These are phyloP conservation scores for Ilyonectria destructans DNA, from an alignment of 2,329 filamentous ascomycete genomes.

Conservation along the genomic window DNA sequence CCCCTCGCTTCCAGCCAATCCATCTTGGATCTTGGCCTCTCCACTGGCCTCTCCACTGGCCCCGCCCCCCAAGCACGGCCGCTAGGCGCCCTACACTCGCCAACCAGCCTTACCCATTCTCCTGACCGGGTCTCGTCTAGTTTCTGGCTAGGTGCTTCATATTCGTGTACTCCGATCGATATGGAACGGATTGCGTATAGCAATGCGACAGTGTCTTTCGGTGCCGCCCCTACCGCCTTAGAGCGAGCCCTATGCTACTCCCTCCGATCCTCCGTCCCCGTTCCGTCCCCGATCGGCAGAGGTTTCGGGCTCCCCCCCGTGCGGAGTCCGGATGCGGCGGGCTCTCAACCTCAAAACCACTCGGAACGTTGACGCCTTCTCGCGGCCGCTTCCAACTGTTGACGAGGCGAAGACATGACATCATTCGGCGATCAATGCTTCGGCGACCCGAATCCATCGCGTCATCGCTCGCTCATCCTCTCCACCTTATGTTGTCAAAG, in stretches of 20 bases:
- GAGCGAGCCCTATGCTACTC: neutral
- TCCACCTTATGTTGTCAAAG: neutral
- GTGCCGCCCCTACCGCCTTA: neutral
- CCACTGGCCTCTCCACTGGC: neutral
- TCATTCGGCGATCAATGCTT: slow-evolving; percentile 6
- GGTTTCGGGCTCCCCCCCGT: neutral
- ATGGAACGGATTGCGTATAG: neutral
- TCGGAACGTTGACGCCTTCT: neutral
- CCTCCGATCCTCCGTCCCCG: slow-evolving; percentile 17
- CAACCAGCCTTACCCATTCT: slow-evolving; percentile 2
- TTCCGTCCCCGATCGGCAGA: slow-evolving; percentile 27
- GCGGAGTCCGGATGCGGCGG: slow-evolving; percentile 7
- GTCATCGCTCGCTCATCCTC: neutral
- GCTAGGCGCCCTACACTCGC: neutral
- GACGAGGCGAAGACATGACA: slow-evolving; percentile 4
- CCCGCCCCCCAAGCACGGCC: slow-evolving; percentile 2
- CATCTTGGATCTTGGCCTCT: neutral
- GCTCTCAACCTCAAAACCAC: neutral
- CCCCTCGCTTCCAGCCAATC: neutral
- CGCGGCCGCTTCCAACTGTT: neutral
- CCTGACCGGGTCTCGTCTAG: neutral
- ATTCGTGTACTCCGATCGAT: neutral
- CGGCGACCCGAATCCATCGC: slow-evolving; percentile 11
- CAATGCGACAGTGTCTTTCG: neutral
- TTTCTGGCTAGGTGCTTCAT: neutral